Evolutionary conservation across 768 basidiomycete genomes (phyloP).

Genomic region (Podaxis mareebaensis): DNA sequence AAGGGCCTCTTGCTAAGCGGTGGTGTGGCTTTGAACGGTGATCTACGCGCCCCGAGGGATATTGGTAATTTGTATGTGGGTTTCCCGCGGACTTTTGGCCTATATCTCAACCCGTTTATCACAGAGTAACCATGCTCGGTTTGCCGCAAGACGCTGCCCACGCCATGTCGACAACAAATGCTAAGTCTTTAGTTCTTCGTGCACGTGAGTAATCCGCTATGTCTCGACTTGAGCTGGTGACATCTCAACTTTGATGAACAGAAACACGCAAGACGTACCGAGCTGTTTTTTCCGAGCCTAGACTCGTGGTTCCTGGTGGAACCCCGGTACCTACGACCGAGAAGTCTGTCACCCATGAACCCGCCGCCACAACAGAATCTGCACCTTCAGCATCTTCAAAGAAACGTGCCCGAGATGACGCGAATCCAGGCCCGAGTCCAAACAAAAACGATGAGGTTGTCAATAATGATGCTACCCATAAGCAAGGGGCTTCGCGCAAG

Average conservation of each 20-base stretch:
- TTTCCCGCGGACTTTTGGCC: not conserved
- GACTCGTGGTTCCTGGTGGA: conserved; percentile 53
- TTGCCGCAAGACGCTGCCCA: conserved; percentile 70
- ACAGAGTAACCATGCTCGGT: conserved; percentile 66
- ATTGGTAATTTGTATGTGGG: conserved; percentile 69
- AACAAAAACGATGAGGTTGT: not conserved
- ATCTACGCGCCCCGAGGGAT: conserved; percentile 72
- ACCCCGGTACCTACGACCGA: not conserved
- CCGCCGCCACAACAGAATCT: not conserved
- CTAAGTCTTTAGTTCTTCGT: conserved; percentile 69
- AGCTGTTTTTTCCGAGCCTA: conserved; percentile 76
- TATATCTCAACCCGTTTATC: not conserved
- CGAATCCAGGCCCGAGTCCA: not conserved
- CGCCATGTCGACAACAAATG: conserved; percentile 55
- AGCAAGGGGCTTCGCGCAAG: conserved; percentile 10
- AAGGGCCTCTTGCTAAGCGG: conserved; percentile 74
- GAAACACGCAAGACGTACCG: conserved; percentile 84
- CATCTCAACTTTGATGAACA: conserved; percentile 26
- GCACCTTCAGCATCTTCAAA: not conserved
- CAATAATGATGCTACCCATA: not conserved
- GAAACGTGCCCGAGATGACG: conserved; percentile 6
- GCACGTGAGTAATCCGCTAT: conserved; percentile 56
- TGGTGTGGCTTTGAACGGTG: conserved; percentile 58
- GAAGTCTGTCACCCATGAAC: not conserved
- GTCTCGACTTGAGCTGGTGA: not conserved